These are phyloP conservation scores for Kodamaea jinghongensis DNA, from an alignment of 805 yeast genomes.

Conservation along the genomic window DNA sequence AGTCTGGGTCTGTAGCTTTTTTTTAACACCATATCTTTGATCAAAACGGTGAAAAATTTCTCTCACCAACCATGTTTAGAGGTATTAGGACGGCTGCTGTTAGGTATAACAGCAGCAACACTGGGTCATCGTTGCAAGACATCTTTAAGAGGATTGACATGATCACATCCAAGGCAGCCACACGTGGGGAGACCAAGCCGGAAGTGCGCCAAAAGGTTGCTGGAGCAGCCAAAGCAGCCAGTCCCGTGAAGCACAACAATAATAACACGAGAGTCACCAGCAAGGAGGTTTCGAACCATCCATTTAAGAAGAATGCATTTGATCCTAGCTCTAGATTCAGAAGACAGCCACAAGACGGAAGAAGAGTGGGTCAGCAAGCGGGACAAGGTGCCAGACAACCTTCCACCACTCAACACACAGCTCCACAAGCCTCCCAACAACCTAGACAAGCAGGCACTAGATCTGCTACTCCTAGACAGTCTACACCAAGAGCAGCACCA, in stretches of 20 bases:
- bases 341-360: constrained; percentile 1
- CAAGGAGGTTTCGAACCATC: constrained; percentile 11
- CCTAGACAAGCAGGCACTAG: no score
- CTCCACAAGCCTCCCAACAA: background rate
- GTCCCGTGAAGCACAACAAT: background rate
- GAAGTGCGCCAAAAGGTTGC: background rate
- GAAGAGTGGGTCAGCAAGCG: background rate
- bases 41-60: background rate
- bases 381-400: background rate
- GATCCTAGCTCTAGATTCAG: constrained; percentile 1
- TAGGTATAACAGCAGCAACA: constrained; percentile 10
- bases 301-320: constrained; percentile 11
- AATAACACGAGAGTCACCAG: background rate
- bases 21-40: background rate
- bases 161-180: constrained; percentile 19
- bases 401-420: constrained; percentile 1
- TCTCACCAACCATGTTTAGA: background rate
- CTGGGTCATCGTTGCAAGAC: constrained; percentile 28
- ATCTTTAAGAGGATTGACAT: constrained; percentile 37
- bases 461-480: no score
- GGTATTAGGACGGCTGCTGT: constrained; percentile 1
- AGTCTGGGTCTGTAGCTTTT: no score
- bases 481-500: no score
- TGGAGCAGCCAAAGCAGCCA: constrained; percentile 2
- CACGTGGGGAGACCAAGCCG: background rate